These are phyloP conservation scores for Micromonas pusilla DNA, from an alignment of 139 green algal species.

Conservation along the genomic window DNA sequence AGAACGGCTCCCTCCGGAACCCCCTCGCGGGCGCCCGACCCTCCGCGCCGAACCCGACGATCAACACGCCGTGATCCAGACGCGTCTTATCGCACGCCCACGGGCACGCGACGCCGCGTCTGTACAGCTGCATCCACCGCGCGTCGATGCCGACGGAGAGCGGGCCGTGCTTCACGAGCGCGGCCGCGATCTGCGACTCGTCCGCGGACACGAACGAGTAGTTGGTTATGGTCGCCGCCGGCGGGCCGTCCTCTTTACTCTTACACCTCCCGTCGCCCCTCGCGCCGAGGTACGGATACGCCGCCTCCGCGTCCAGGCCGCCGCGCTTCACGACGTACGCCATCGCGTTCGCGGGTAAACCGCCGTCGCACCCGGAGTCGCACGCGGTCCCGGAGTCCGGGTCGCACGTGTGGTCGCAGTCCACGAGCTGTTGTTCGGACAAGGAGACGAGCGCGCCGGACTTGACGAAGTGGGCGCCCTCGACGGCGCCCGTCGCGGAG, in stretches of 20 bases:
- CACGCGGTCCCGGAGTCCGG: constrained; percentile 20
- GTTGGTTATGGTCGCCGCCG: constrained; percentile 37
- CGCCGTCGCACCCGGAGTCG: constrained; percentile 38
- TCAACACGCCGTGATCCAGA: constrained; percentile 66
- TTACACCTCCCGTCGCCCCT: constrained; percentile 23
- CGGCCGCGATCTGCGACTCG: constrained; percentile 50
- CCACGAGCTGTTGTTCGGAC: constrained; percentile 67
- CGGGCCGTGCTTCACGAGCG: constrained; percentile 52
- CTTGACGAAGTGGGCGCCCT: constrained; percentile 52
- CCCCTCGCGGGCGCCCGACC: constrained; percentile 35
- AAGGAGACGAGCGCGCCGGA: constrained; percentile 52
- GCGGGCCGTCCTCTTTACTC: constrained; percentile 32
- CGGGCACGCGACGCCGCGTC: constrained; percentile 43
- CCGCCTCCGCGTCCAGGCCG: constrained; percentile 37
- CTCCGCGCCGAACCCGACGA: constrained; percentile 63
- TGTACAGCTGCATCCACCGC: constrained; percentile 44
- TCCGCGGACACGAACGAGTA: constrained; percentile 46
- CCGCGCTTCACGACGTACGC: constrained; percentile 39
- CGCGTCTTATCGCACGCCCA: constrained; percentile 43
- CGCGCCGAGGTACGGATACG: constrained; percentile 35
- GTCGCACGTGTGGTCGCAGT: constrained; percentile 53
- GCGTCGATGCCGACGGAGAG: constrained; percentile 61
- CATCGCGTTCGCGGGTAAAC: constrained; percentile 45
- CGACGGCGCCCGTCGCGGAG: constrained; percentile 49
- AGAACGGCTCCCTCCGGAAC: constrained; percentile 39